These are phyloP conservation scores for Lodderomyces metapsilosis DNA, from an alignment of 1,139 yeast species.

Conservation along the genomic window DNA sequence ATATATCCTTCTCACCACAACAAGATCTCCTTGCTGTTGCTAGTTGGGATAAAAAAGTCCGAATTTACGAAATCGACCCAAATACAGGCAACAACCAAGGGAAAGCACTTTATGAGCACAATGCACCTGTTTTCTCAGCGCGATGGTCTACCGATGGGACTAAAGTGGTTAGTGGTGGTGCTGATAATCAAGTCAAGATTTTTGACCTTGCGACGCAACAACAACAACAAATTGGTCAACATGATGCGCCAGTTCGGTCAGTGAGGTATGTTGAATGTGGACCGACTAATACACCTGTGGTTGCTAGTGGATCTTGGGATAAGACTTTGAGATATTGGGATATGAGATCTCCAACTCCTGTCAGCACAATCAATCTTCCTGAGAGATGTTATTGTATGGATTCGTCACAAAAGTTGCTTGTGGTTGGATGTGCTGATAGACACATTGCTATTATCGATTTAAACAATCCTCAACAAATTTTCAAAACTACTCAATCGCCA, in stretches of 20 bases:
- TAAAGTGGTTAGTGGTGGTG: conserved; percentile 87
- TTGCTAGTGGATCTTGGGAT: conserved; percentile 97
- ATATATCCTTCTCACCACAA: conserved; percentile 86
- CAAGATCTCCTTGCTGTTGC: conserved; percentile 80
- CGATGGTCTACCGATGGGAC: conserved; percentile 88
- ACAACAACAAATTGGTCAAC: conserved; percentile 79
- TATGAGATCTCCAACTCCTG: conserved; percentile 80
- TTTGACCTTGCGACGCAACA: conserved; percentile 85
- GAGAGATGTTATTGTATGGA: conserved; percentile 94
- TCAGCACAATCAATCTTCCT: conserved; percentile 78
- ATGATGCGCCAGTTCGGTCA: conserved; percentile 75
- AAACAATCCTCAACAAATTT: conserved; percentile 79
- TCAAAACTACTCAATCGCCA: conserved; percentile 75
- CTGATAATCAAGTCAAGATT: conserved; percentile 83
- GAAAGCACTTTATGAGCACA: conserved; percentile 85
- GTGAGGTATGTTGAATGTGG: conserved; percentile 83
- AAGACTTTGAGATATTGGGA: conserved; percentile 95
- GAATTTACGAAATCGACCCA: conserved; percentile 82
- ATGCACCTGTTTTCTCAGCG: conserved; percentile 80
- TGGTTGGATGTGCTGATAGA: conserved; percentile 90
- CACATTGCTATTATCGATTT: conserved; percentile 77
- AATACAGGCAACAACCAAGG: conserved; percentile 75
- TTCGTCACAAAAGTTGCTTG: conserved; percentile 72
- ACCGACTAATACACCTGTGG: conserved; percentile 74
- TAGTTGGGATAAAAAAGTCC: conserved; percentile 94